Percentiles rank a stretch among this genome's conserved stretches.
Evolutionary conservation across 768 basidiomycete species (phyloP).

Genomic region (Suillus discolor): DNA sequence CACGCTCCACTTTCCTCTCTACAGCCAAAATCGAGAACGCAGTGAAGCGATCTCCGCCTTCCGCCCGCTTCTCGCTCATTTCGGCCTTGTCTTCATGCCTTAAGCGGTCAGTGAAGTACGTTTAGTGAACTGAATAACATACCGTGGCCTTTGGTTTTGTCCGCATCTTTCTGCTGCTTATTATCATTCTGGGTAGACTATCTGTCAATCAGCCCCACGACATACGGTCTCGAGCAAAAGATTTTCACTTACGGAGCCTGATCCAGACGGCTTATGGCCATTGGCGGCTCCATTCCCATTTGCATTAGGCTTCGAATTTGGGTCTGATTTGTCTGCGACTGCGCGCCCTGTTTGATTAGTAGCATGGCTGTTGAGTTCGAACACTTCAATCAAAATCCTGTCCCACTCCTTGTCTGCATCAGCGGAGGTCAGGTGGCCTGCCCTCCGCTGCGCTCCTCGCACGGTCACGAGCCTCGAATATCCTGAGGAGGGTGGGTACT

Average conservation of each 20-base stretch:
- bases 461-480: slow-evolving; percentile 58
- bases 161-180: not conserved
- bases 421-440: slow-evolving; percentile 31
- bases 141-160: not conserved
- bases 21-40: too few species aligned
- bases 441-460: slow-evolving; percentile 35
- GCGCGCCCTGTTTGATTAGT: not conserved
- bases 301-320: not conserved
- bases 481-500: slow-evolving; percentile 51
- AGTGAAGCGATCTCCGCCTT: too few species aligned
- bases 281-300: not conserved
- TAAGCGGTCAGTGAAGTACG: not conserved
- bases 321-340: not conserved
- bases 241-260: not conserved
- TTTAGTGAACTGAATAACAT: not conserved
- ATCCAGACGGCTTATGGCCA: too few species aligned
- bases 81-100: not conserved
- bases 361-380: slow-evolving; percentile 20
- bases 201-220: not conserved
- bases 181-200: not conserved
- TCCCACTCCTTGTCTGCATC: slow-evolving; percentile 29
- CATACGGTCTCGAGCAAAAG: not conserved
- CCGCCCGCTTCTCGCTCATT: not conserved
- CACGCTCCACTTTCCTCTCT: not conserved
- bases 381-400: slow-evolving; percentile 35